These are phyloP conservation scores for Phytophthora crassamura DNA, from an alignment of 352 stramenopile genomes.

Conservation along the genomic window DNA sequence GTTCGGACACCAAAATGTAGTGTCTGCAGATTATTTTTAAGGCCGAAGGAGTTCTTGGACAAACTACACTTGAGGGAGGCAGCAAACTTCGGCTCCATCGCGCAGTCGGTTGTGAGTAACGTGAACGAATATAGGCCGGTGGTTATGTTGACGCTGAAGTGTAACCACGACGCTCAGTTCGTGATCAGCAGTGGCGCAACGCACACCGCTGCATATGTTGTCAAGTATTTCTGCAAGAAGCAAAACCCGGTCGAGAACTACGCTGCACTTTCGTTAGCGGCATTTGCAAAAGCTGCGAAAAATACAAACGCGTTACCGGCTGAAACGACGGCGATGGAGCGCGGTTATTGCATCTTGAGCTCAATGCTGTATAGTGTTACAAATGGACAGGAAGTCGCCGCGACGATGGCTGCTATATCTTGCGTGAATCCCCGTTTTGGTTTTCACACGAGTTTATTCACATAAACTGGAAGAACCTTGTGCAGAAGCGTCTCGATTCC, in stretches of 20 bases:
- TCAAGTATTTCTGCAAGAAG: conserved; percentile 39
- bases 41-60: background rate
- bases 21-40: conserved; percentile 35
- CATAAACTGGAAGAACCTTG: conserved; percentile 1
- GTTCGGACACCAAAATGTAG: conserved; percentile 16
- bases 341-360: conserved; percentile 14
- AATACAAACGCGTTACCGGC: conserved; percentile 5
- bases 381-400: conserved; percentile 22
- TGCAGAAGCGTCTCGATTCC: background rate
- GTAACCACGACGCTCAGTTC: conserved; percentile 38
- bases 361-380: conserved; percentile 28
- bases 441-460: conserved; percentile 27
- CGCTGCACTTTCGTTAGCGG: conserved; percentile 10
- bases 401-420: conserved; percentile 27
- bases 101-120: conserved; percentile 31
- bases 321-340: conserved; percentile 9
- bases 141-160: conserved; percentile 27
- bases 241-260: conserved; percentile 39
- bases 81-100: conserved; percentile 8
- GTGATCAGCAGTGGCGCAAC: conserved; percentile 14
- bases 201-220: conserved; percentile 31
- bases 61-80: background rate
- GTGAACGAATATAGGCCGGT: conserved; percentile 36
- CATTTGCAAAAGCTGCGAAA: conserved; percentile 15
- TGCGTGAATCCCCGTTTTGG: conserved; percentile 21